Conservation (phyloP, 495 filamentous ascomycete genomes). For the Annulohypoxylon stygium region DNA sequence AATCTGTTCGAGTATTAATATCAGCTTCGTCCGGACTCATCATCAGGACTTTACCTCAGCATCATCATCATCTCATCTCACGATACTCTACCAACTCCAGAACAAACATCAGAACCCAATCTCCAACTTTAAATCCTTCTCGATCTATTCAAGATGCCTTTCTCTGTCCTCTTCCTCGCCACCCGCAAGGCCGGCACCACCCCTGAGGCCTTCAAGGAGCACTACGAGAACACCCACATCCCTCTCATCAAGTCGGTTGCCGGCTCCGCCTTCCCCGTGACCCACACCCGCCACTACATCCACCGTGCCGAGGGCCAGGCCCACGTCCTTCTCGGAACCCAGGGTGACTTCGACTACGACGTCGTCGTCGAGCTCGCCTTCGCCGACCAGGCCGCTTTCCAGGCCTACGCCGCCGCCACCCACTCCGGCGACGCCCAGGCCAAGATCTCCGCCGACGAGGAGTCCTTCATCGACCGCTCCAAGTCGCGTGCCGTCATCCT, state of each 20-base stretch:
- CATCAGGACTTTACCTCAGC: slow-evolving; percentile 2
- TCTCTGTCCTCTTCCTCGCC: slow-evolving; percentile 44
- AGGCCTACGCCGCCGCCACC: slow-evolving; percentile 48
- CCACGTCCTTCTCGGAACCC: slow-evolving; percentile 52
- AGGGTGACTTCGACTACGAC: slow-evolving; percentile 58
- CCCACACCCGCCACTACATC: slow-evolving; percentile 51
- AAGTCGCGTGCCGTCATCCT: slow-evolving; percentile 48
- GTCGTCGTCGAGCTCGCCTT: slow-evolving; percentile 55
- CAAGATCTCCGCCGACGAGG: slow-evolving; percentile 46
- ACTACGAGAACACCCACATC: slow-evolving; percentile 52
- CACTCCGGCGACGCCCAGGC: slow-evolving; percentile 45
- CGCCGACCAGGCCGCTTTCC: slow-evolving; percentile 49
- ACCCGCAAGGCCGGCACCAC: slow-evolving; percentile 51
- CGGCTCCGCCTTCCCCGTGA: slow-evolving; percentile 48
- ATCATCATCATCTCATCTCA: slow-evolving; percentile 8
- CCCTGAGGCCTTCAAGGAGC: slow-evolving; percentile 50
- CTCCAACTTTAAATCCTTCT: slow-evolving; percentile 12
- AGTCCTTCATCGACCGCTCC: slow-evolving; percentile 53
- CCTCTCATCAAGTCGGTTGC: slow-evolving; percentile 49
- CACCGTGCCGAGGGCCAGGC: slow-evolving; percentile 37
- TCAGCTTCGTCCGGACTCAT: slow-evolving; percentile 7
- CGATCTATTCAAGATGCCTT: slow-evolving; percentile 33
- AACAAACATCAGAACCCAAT: slow-evolving; percentile 13
- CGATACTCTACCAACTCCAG: slow-evolving; percentile 1
- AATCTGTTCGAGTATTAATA: slow-evolving; percentile 23